phyloP scores from a whole-genome alignment of 768 basidiomycete genomes.

The Mrakia gelida region DNA sequence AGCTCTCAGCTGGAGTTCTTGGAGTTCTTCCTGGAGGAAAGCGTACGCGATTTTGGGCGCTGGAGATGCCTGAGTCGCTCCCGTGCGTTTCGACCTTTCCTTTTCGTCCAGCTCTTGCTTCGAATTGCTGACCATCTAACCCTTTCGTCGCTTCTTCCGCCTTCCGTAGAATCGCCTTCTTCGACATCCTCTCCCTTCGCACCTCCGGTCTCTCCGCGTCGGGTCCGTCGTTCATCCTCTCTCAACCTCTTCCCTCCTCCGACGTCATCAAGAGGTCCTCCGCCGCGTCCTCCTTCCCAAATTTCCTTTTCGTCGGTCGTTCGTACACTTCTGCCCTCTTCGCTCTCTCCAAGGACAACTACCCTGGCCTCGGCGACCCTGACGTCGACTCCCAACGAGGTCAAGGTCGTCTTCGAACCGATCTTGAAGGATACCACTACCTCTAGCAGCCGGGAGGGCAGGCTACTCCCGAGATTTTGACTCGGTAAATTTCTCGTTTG shows the following conservation, averaged over 20 bases:
- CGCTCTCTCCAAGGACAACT: conserved; percentile 30
- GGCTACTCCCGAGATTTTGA: too few species aligned
- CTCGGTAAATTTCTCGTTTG: too few species aligned
- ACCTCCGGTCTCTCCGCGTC: conserved; percentile 38
- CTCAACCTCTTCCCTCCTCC: conserved; percentile 74
- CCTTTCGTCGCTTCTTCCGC: neutral
- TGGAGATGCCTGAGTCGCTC: neutral
- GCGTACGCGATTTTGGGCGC: neutral
- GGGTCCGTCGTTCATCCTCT: conserved; percentile 73
- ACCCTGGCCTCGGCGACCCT: conserved; percentile 9
- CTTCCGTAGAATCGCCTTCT: conserved; percentile 38
- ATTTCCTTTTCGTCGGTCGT: conserved; percentile 59
- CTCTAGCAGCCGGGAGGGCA: neutral
- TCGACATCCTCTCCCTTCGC: conserved; percentile 42
- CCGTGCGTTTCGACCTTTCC: conserved; percentile 31
- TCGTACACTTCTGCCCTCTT: conserved; percentile 23
- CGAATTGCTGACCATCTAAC: conserved; percentile 30
- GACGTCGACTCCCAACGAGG: neutral
- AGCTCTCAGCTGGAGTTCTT: neutral
- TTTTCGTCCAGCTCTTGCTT: neutral
- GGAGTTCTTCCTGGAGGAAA: neutral
- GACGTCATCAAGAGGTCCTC: conserved; percentile 52
- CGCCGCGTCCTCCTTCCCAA: conserved; percentile 34
- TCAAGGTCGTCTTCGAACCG: neutral
- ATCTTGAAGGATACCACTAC: conserved; percentile 21